Evolutionary conservation across 208 protist species (phyloP).

Genomic region (Angomonas deanei): DNA sequence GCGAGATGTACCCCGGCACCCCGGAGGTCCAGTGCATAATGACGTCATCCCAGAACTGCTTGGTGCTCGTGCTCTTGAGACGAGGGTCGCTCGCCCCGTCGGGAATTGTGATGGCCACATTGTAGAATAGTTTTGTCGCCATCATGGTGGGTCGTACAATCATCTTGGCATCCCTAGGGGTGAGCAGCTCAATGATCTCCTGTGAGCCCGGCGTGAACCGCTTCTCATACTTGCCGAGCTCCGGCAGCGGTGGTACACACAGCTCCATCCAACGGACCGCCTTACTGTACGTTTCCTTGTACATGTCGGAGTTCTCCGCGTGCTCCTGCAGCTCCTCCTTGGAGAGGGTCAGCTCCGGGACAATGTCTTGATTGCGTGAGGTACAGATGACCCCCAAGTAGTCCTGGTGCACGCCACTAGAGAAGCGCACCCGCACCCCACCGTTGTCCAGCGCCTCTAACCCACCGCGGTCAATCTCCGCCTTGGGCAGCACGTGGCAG

Average conservation of each 20-base stretch:
- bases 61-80: constrained; percentile 77
- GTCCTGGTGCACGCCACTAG: constrained; percentile 67
- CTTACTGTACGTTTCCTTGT: constrained; percentile 50
- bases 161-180: constrained; percentile 86
- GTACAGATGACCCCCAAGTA: constrained; percentile 90
- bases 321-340: constrained; percentile 84
- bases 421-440: constrained; percentile 82
- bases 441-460: constrained; percentile 76
- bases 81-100: constrained; percentile 74
- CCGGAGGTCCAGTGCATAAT: constrained; percentile 84
- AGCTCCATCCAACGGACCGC: constrained; percentile 86
- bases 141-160: constrained; percentile 90
- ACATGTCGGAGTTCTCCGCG: constrained; percentile 73
- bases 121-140: constrained; percentile 90
- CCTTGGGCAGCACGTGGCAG: constrained; percentile 78
- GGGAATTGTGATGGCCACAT: constrained; percentile 85
- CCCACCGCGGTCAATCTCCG: constrained; percentile 67
- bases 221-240: constrained; percentile 80
- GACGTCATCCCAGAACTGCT: constrained; percentile 91
- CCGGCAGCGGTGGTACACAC: constrained; percentile 83
- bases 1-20: constrained; percentile 84
- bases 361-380: constrained; percentile 53
- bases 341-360: constrained; percentile 77
- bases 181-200: constrained; percentile 88
- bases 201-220: constrained; percentile 88